Conservation (phyloP, 352 stramenopile genomes). For the Detonula confervacea region DNA sequence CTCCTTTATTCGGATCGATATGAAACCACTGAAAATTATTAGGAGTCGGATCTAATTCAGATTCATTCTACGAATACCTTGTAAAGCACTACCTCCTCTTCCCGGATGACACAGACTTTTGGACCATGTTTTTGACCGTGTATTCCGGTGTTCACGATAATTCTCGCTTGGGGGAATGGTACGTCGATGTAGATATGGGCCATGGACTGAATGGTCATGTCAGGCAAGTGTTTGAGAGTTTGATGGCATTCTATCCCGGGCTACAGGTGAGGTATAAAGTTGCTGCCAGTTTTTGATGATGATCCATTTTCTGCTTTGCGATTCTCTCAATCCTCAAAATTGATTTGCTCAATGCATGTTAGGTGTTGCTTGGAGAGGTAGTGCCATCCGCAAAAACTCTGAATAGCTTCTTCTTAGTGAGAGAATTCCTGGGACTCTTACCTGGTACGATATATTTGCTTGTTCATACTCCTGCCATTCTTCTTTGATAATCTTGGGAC, state of each 20-base stretch:
- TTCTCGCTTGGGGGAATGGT: slow-evolving; percentile 80
- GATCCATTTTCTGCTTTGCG: no score
- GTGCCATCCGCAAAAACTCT: slow-evolving; percentile 89
- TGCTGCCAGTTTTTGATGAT: no score
- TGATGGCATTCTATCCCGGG: slow-evolving; percentile 97
- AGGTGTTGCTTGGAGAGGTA: slow-evolving; percentile 93
- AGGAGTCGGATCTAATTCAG: slow-evolving; percentile 89
- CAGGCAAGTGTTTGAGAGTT: slow-evolving; percentile 83
- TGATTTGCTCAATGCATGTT: no score
- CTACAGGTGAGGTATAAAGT: no score
- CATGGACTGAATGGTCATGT: slow-evolving; percentile 49
- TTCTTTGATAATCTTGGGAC: no score
- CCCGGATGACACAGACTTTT: slow-evolving; percentile 90
- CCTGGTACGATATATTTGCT: no score
- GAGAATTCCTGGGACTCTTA: slow-evolving; percentile 94
- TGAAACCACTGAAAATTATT: no score
- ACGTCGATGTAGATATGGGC: slow-evolving; percentile 83
- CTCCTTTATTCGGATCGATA: no score
- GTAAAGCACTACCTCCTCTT: slow-evolving; percentile 98
- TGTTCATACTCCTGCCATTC: no score
- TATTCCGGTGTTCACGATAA: slow-evolving; percentile 81
- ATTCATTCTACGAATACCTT: slow-evolving; percentile 95
- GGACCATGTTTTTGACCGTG: slow-evolving; percentile 85
- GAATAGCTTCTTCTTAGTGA: slow-evolving; percentile 93
- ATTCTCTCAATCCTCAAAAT: no score